Evolutionary conservation across 768 basidiomycete species (phyloP).

Genomic region (Podaxis sp.): DNA sequence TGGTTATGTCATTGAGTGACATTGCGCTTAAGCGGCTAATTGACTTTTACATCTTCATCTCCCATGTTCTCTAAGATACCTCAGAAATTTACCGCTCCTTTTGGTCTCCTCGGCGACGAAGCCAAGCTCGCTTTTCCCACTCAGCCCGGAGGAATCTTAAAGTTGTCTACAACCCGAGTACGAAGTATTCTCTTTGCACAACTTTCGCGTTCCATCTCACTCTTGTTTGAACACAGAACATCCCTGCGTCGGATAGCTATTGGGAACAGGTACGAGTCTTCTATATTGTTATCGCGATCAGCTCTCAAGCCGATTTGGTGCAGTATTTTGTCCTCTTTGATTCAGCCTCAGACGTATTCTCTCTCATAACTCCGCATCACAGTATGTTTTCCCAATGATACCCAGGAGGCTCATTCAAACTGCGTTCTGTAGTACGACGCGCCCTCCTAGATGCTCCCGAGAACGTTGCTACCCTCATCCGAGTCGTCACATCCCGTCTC

Average conservation of each 20-base stretch:
- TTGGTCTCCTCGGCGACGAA: constrained; percentile 81
- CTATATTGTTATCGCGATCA: not conserved
- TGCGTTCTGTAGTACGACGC: constrained; percentile 60
- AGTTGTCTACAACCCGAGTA: constrained; percentile 72
- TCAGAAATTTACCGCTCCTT: constrained; percentile 68
- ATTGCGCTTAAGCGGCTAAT: not conserved
- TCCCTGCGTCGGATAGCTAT: constrained; percentile 72
- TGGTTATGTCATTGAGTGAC: not conserved
- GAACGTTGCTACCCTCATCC: constrained; percentile 82
- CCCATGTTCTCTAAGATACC: constrained; percentile 68
- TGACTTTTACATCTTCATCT: constrained; percentile 2
- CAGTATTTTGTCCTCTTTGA: constrained; percentile 87
- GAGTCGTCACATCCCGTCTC: constrained; percentile 63
- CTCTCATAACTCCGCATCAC: constrained; percentile 83
- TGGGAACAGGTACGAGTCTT: constrained; percentile 76
- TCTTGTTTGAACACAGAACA: constrained; percentile 49
- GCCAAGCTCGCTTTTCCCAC: constrained; percentile 88
- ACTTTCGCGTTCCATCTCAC: constrained; percentile 1
- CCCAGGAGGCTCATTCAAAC: constrained; percentile 8
- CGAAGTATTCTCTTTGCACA: constrained; percentile 25
- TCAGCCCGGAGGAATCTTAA: constrained; percentile 75
- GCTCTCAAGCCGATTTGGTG: not conserved
- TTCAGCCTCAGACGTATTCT: constrained; percentile 87
- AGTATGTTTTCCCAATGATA: constrained; percentile 44
- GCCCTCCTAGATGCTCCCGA: constrained; percentile 80